Conservation (phyloP, 164 flowering plant genomes). For the Magnolia changhungtana region DNA sequence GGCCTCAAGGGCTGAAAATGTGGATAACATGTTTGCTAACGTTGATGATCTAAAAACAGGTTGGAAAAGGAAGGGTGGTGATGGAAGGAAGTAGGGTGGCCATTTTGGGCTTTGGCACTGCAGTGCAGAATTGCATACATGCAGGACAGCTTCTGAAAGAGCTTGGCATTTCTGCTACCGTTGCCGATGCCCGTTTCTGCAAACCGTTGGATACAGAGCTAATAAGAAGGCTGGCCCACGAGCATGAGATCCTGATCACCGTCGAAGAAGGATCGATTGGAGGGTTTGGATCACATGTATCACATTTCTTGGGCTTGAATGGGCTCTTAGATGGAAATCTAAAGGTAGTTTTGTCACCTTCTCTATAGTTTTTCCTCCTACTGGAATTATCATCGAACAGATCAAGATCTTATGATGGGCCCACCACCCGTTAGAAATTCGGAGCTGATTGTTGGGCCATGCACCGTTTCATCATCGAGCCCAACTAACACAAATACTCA, state of each 20-base stretch:
- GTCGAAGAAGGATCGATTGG: constrained; percentile 22
- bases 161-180: constrained; percentile 31
- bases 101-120: constrained; percentile 16
- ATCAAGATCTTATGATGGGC: too few species aligned
- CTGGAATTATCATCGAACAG: too few species aligned
- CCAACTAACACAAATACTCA: too few species aligned
- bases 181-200: constrained; percentile 55
- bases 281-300: constrained; percentile 44
- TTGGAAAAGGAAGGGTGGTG: constrained; percentile 46
- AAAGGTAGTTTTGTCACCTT: constrained; percentile 3
- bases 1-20: not conserved
- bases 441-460: too few species aligned
- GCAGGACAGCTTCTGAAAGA: constrained; percentile 15
- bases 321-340: constrained; percentile 39
- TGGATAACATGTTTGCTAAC: not conserved
- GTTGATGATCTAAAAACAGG: constrained; percentile 15
- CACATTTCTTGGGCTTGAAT: constrained; percentile 39
- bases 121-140: constrained; percentile 13
- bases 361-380: too few species aligned
- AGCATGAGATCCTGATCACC: constrained; percentile 30
- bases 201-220: constrained; percentile 45
- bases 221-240: constrained; percentile 30
- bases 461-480: too few species aligned
- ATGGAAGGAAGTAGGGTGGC: constrained; percentile 24
- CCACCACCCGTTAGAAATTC: too few species aligned